phyloP scores from a whole-genome alignment of 2,329 filamentous ascomycete species.

The Epichloe aotearoae region DNA sequence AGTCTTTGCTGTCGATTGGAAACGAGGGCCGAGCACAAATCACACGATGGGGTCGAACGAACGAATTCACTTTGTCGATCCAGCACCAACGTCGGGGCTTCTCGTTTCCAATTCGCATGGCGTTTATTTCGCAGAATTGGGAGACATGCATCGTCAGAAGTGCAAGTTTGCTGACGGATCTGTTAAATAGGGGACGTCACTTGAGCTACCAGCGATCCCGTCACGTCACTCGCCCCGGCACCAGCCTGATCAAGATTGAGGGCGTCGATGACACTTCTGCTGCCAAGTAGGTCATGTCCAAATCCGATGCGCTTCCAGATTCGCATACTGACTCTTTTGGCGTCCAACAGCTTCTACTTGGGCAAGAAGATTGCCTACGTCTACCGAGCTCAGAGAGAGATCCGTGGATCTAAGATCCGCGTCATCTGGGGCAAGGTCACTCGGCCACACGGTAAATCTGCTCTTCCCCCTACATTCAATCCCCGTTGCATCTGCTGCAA shows the following conservation, averaged over 20 bases:
- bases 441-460: constrained; percentile 70
- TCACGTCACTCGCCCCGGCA: constrained; percentile 80
- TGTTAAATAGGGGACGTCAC: constrained; percentile 69
- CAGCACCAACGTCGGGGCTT: not conserved
- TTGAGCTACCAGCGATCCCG: constrained; percentile 95
- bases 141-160: not conserved
- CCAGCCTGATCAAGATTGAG: constrained; percentile 96
- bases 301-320: not conserved
- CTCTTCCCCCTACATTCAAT: not conserved
- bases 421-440: constrained; percentile 99
- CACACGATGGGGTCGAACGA: not conserved
- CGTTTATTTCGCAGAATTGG: not conserved
- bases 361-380: constrained; percentile 99
- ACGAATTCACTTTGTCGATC: not conserved
- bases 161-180: constrained; percentile 1
- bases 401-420: constrained; percentile 95
- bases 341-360: constrained; percentile 63
- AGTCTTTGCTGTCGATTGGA: not conserved
- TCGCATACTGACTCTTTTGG: constrained; percentile 12
- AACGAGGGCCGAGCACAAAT: not conserved
- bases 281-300: constrained; percentile 54
- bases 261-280: constrained; percentile 83
- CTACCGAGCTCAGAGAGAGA: constrained; percentile 89
- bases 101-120: not conserved
- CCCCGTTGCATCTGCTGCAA: not conserved